Evolutionary conservation across 2,329 filamentous ascomycete genomes (phyloP), one percentile per base, ranked within the genome.

Genomic region (Elsinoe batatas): DNA sequence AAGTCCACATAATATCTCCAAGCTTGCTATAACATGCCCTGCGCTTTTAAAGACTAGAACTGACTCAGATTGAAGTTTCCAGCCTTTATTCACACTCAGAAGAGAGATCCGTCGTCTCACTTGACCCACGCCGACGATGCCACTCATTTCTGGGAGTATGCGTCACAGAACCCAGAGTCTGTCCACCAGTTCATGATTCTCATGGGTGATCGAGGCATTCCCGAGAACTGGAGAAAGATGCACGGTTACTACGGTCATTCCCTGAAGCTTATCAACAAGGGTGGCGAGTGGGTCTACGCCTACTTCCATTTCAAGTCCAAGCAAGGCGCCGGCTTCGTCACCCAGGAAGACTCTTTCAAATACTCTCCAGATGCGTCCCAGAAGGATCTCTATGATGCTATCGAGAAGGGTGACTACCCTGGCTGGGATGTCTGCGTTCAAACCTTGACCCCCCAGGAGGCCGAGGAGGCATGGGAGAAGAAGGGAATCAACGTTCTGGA

Each of bases 71-170:
- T 5, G 22, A 3, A 22, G 22, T 88, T 87, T 65, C 84, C 84
- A 18, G 73, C 83, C 64, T 84, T 87, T 64, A 87, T 87, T 53
- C 84, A 87, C 66, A 86, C 84, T 0, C 85, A 88, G 67, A 88
- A 88, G 75, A 76, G 84, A n/a, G 74, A 88, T 63, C 85, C 84
- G 0, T 77, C 82, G 61, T 87, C 83, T 3, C 82, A 88, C 65
- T 69, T 87, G 5, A 83, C 80, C 47, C 81, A 87, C 68, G 81
- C 83, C 13, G 76, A 80, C 50, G 77, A 81, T 58, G 75, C 76
- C 11, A 84, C 81, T 53, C 81, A 81, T 72, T 87, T 87, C 70
- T 87, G 82, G 83, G 83, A 79, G 60, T 79, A 79, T 59, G 68
- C 77, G 0, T 75, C 71, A 5, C 72, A 79, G 60, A 79, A 79